Evolutionary conservation across 805 yeast species (phyloP).

Genomic region (Kluyveromyces dobzhanskii): DNA sequence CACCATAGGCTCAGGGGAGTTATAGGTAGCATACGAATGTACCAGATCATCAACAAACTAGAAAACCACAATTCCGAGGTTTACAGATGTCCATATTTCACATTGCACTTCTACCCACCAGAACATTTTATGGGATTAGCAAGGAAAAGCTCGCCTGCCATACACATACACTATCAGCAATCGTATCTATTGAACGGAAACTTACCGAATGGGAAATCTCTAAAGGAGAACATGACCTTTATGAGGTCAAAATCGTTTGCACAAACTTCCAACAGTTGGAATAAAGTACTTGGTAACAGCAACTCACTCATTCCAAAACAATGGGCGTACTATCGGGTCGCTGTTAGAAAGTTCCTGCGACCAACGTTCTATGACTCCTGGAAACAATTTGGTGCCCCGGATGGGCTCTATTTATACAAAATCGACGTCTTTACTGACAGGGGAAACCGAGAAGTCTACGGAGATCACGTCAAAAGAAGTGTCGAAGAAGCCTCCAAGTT

Average conservation of each 20-base stretch:
- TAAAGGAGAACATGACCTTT: constrained; percentile 1
- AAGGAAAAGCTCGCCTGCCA: constrained; percentile 25
- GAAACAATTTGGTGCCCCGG: constrained; percentile 21
- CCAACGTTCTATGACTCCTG: constrained; percentile 8
- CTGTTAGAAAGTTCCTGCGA: background rate
- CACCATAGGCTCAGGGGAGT: constrained; percentile 2
- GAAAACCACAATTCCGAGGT: constrained; percentile 9
- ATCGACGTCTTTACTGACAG: constrained; percentile 17
- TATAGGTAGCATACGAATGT: constrained; percentile 1
- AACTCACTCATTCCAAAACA: constrained; percentile 12
- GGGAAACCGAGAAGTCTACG: constrained; percentile 10
- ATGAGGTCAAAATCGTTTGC: constrained; percentile 10
- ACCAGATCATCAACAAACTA: background rate
- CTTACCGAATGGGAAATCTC: constrained; percentile 5
- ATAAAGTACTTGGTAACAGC: constrained; percentile 12
- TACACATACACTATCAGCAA: constrained; percentile 14
- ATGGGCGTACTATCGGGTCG: constrained; percentile 3
- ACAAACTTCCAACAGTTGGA: constrained; percentile 21
- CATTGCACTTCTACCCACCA: constrained; percentile 21
- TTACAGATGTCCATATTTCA: constrained; percentile 18
- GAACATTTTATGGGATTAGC: constrained; percentile 23
- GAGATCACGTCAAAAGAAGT: constrained; percentile 11
- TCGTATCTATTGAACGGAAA: constrained; percentile 14
- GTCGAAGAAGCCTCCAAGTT: constrained; percentile 15
- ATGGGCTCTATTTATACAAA: constrained; percentile 24